Evolutionary conservation across 2,329 filamentous ascomycete species (phyloP), one percentile per base, ranked within the genome.

Genomic region (Parastagonospora avenae): DNA sequence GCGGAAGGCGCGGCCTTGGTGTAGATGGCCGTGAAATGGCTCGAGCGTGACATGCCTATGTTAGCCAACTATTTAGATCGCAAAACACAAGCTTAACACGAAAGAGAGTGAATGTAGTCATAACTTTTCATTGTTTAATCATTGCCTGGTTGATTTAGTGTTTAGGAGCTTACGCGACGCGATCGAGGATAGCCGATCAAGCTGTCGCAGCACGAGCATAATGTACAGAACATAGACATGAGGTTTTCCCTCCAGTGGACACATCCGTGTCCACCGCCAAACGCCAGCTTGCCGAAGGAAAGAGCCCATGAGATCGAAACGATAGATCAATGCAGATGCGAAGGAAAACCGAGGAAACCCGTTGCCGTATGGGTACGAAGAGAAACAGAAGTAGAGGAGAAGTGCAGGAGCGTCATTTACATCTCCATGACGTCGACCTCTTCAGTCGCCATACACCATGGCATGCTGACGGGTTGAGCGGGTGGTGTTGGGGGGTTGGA

Each of bases 351-450:
- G 58, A 61, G 37, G 54, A 54, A 33, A 54, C 42, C 53, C 62
- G 55, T 59, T 62, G 62, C 57, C 45, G 58, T 63, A 58, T 46
- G 63, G 49, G 40, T 58, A 36, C 32, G 46, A 55, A 49, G 48
- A 44, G 47, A 44, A 49, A 60, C 44, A 52, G 37, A 58, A 54
- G 46, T 53, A 52, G 58, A 57, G 50, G 57, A 44, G 31, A 24
- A 41, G 41, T 11, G 35, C n/a, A 30, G 24, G 29, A 27, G 46
- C 37, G 46, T 36, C 39, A 10, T 28, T 67, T 52, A 74, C 67
- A 74, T 66, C 54, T 74, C 67, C 71, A 74, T 74, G 24, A 55
- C 65, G 43, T 73, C 71, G 40, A 46, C 57, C 35, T 71, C 66
- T 9, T 54, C 57, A 16, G 59, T 44, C 10, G 59, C 47, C 42